phyloP scores from a whole-genome alignment of 2,329 filamentous ascomycete species.

The Colletotrichum falcatum region DNA sequence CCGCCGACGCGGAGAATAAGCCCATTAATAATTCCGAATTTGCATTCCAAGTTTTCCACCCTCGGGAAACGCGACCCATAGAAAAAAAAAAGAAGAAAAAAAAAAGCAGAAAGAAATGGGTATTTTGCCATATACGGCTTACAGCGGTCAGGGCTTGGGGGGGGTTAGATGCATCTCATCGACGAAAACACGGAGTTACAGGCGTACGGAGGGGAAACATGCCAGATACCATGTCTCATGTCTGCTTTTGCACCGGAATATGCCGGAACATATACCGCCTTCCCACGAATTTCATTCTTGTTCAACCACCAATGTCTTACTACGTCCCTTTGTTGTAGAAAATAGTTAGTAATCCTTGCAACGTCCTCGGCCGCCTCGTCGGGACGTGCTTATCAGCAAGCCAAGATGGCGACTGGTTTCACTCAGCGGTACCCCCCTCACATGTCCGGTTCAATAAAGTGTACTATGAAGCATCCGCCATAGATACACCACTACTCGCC shows the following conservation, averaged over 20 bases:
- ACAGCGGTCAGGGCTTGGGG: too few relatives aligned
- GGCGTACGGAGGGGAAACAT: background rate
- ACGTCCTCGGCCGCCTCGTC: background rate
- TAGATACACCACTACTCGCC: too few relatives aligned
- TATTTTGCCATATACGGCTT: too few relatives aligned
- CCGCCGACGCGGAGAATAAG: background rate
- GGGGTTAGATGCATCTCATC: background rate
- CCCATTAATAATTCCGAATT: background rate
- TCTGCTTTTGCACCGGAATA: too few relatives aligned
- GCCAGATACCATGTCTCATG: background rate
- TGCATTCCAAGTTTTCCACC: conserved; percentile 11
- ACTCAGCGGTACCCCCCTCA: background rate
- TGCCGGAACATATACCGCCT: too few relatives aligned
- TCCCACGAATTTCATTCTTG: background rate
- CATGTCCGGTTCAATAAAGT: background rate
- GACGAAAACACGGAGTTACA: background rate
- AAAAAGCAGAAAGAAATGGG: too few relatives aligned
- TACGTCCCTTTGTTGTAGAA: background rate
- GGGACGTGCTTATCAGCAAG: background rate
- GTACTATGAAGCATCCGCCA: too few relatives aligned
- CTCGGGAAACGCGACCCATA: background rate
- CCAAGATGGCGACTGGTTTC: too few relatives aligned
- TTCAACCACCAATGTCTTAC: background rate
- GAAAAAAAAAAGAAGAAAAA: too few relatives aligned
- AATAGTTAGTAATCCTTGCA: background rate